Base-by-base conservation (phyloP, 352 stramenopile species). In the Globisporangium radiosum region DNA sequence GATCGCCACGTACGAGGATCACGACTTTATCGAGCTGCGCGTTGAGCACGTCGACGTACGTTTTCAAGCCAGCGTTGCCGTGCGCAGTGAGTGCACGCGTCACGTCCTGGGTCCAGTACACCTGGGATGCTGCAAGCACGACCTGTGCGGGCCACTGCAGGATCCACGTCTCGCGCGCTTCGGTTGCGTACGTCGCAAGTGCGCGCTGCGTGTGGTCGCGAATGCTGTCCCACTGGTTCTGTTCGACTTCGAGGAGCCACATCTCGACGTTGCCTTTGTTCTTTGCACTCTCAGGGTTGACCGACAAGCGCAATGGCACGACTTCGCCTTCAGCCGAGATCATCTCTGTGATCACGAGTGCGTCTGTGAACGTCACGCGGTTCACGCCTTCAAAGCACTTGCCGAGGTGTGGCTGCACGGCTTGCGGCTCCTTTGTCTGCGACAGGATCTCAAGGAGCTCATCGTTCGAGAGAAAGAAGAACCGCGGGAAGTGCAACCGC, bases 211-310 rank as follows among this genome's bases (percentile, higher is more conserved):
- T 97, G 52, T 97, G 87, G 54, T 96, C 90, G 6, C 91, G 84
- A 9, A 98, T 73, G 33, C 78, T 94, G 53, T 97, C 85, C 90
- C 89, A 97, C 62, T 97, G 90, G 58, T 73, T 93, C 47, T 78
- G 70, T 64, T 98, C 90, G 5, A 98, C 77, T 53, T 98, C 88
- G 0, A 96, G 69, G 15, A 98, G 71, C 94, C 94, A 98, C 71
- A 96, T 89, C 62, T 98, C 94, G 33, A 98, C 93, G 56, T 97
- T 98, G 0, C 94, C 92, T 62, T 98, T 98, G 70, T 98, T 98
- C 39, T 86, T 88, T 2, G 72, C 67, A 55, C 80, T 96, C 63
- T 98, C 92, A 0, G 94, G 92, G 53, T 97, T 90, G 38, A 98
- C 90, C 4, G 71, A 63, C 5, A 82, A 70, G 14, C 83, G 74